Evolutionary conservation across 2,329 filamentous ascomycete genomes (phyloP).

Genomic region (Fusarium sp.): DNA sequence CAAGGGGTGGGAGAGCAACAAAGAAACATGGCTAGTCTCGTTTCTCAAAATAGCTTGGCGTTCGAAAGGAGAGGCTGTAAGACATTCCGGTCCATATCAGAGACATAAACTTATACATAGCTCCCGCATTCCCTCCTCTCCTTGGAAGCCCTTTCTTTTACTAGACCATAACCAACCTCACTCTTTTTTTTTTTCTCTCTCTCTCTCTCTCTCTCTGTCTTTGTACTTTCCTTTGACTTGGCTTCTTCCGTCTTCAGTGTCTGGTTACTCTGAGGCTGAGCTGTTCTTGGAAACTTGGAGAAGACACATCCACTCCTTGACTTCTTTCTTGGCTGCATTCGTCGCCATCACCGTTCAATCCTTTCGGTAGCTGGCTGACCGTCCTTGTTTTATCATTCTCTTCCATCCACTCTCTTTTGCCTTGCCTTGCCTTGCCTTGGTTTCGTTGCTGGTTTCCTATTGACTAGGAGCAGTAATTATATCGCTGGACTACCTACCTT

Average conservation of each 20-base stretch:
- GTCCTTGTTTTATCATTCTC: conserved; percentile 16
- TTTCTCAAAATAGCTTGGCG: conserved; percentile 20
- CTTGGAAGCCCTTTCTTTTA: conserved; percentile 26
- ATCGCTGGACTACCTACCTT: conserved; percentile 25
- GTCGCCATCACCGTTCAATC: conserved; percentile 46
- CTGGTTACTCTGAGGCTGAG: conserved; percentile 28
- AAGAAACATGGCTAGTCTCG: conserved; percentile 1
- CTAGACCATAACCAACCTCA: conserved; percentile 21
- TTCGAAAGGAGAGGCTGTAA: not conserved
- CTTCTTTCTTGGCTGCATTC: conserved; percentile 25
- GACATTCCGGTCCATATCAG: conserved; percentile 15
- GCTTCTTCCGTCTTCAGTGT: conserved; percentile 36
- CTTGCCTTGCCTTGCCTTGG: not conserved
- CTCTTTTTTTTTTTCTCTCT: not conserved
- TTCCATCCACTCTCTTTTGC: conserved; percentile 4
- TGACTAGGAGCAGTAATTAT: conserved; percentile 17
- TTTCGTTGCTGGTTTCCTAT: conserved; percentile 17
- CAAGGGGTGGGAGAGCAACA: not conserved
- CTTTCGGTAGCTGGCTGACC: conserved; percentile 47
- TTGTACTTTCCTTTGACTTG: not conserved
- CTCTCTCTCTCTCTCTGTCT: not conserved
- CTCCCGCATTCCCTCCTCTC: conserved; percentile 40
- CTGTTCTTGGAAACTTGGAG: conserved; percentile 3
- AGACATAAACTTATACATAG: conserved; percentile 42
- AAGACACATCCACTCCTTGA: conserved; percentile 17